A percentile compares a stretch with the other conserved stretches of the same genome.
Evolutionary conservation across 176 grass and related monocot species (phyloP).

Genomic region (Canna indica): DNA sequence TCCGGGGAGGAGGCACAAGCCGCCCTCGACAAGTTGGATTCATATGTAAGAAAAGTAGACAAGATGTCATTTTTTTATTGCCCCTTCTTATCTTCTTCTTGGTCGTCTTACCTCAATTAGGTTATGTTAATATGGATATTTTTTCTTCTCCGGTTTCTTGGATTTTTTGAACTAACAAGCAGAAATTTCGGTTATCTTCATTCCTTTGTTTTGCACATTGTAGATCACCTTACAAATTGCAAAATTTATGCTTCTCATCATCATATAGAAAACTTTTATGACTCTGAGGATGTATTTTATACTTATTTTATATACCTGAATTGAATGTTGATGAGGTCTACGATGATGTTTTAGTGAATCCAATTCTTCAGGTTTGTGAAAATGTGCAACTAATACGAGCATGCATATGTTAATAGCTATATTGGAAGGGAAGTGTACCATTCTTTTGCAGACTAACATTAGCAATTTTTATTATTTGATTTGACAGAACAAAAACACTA

Average conservation of each 20-base stretch:
- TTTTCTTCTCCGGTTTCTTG: background rate
- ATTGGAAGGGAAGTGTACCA: too few species aligned
- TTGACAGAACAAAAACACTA: too few species aligned
- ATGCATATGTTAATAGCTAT: background rate
- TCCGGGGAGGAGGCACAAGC: constrained; percentile 34
- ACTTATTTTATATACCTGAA: background rate
- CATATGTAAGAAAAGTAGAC: constrained; percentile 23
- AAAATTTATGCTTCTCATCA: background rate
- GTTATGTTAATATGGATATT: background rate
- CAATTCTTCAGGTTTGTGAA: background rate
- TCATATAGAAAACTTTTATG: background rate
- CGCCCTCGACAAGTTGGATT: constrained; percentile 37
- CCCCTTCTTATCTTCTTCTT: background rate
- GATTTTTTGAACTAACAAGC: background rate
- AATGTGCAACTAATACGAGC: background rate
- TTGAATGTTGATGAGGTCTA: background rate
- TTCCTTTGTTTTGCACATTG: background rate
- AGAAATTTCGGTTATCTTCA: background rate
- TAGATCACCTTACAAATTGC: background rate
- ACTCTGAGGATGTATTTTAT: background rate
- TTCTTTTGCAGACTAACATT: too few species aligned
- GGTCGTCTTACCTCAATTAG: background rate
- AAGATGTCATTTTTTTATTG: background rate
- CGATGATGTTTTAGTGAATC: background rate
- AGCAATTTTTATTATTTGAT: too few species aligned